phyloP scores from a whole-genome alignment of 257 asterid species.

The Solanum lignicaule region DNA sequence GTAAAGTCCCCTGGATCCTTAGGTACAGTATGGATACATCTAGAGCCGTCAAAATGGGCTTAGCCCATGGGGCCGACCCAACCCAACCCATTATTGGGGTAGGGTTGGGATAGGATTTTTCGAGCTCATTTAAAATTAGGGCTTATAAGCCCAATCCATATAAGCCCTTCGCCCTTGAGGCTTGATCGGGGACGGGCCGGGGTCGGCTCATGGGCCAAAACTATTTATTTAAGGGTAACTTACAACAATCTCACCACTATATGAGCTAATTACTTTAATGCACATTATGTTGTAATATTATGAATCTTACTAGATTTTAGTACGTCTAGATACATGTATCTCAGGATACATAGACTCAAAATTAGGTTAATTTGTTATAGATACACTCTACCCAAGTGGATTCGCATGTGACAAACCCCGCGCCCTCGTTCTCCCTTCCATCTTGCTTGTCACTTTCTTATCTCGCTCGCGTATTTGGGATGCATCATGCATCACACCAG shows the following conservation, averaged over 20 bases:
- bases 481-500: neutral
- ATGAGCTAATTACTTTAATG: neutral
- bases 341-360: neutral
- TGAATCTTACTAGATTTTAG: neutral
- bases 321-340: neutral
- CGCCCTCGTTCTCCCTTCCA: neutral
- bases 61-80: neutral
- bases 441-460: neutral
- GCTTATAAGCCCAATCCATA: neutral
- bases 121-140: neutral
- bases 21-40: neutral
- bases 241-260: neutral
- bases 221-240: neutral
- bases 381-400: neutral
- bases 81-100: neutral
- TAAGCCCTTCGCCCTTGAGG: neutral
- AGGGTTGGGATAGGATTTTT: neutral
- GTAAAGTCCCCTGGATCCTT: neutral
- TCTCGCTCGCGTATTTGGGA: neutral
- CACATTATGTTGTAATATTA: neutral
- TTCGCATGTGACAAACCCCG: neutral
- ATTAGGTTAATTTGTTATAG: neutral
- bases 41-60: neutral
- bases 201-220: neutral
- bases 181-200: neutral